Conservation (phyloP, 331 rosid species). For the Malus hybrid region DNA sequence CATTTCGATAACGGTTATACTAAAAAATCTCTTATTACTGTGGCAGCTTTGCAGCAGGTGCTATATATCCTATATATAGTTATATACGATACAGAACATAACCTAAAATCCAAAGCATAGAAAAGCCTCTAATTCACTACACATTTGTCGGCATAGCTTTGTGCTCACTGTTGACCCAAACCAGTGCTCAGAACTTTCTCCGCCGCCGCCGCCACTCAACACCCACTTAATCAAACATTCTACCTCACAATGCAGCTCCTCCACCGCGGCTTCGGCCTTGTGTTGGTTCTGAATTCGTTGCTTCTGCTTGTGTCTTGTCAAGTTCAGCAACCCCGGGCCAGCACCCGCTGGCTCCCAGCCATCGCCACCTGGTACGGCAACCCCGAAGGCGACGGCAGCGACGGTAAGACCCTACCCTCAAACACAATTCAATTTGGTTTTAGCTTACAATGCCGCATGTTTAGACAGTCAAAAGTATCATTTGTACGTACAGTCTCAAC, state of each 20-base stretch:
- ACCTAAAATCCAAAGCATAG: not conserved
- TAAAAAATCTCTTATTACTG: too few relatives aligned
- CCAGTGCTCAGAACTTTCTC: too few relatives aligned
- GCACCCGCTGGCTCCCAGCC: conserved; percentile 65
- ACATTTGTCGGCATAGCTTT: conserved; percentile 35
- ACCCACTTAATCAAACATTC: not conserved
- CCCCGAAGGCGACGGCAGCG: conserved; percentile 93
- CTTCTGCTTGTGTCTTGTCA: not conserved
- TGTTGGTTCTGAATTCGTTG: not conserved
- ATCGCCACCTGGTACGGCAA: conserved; percentile 93
- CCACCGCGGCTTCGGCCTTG: conserved; percentile 11
- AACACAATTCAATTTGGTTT: not conserved
- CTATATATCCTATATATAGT: not conserved
- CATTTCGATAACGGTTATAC: too few relatives aligned
- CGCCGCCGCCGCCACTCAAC: not conserved
- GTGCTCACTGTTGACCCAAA: not conserved
- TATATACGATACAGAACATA: not conserved
- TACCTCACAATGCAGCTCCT: conserved; percentile 38
- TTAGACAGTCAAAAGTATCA: not conserved
- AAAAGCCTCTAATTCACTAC: not conserved
- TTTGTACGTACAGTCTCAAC: not conserved
- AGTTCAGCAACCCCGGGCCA: conserved; percentile 19
- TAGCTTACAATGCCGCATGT: not conserved
- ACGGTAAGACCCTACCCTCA: conserved; percentile 36
- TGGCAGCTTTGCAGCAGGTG: not conserved